Base-by-base conservation (phyloP, 1,284 basidiomycete genomes). In the Papiliotrema laurentii region DNA sequence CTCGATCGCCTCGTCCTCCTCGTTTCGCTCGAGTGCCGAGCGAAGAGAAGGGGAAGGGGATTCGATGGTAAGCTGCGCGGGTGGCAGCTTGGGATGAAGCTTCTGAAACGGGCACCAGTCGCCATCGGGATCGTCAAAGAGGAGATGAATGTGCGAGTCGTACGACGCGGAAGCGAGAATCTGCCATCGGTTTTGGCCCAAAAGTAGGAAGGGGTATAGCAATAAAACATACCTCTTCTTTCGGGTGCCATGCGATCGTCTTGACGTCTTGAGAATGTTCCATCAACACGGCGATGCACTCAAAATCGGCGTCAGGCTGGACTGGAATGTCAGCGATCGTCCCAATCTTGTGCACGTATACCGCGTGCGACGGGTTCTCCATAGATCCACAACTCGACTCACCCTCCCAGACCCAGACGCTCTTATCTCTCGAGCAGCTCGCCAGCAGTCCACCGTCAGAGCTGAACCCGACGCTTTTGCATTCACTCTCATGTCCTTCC, bases 361-460 rank as follows among this genome's bases (percentile, higher is more conserved):
- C n/a, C n/a, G n/a, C n/a, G n/a, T n/a, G n/a, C n/a, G n/a, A n/a
- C n/a, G n/a, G n/a, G n/a, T n/a, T n/a, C n/a, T n/a, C n/a, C n/a
- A n/a, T n/a, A n/a, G n/a, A 14, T 26, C n/a, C n/a, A 4, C 14
- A 37, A 42, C 25, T 3, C 30, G 2, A 68, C 78, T 67, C 68
- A 86, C 90, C 88, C 80, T 97, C 96, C 94, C 96, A 99, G 42
- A 98, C 82, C 96, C 96, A 98, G 0, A 98, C 93, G 14, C 88
- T 90, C 75, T 97, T 97, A 75, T 98, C 96, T 51, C 96, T 79
- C 61, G 87, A 88, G 68, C 93, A 97, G 60, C 86, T 92, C 5
- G 94, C 94, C 16, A 99, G 77, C 24, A 97, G 74, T 5, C 80
- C 85, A 0, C 93, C 96, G 22, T 78, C 78, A 26, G 66, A 61